A percentile compares a stretch with the other conserved stretches of the same genome.
These are phyloP conservation scores for Chiua sp. DNA, from an alignment of 1,284 basidiomycete genomes.

Conservation along the genomic window DNA sequence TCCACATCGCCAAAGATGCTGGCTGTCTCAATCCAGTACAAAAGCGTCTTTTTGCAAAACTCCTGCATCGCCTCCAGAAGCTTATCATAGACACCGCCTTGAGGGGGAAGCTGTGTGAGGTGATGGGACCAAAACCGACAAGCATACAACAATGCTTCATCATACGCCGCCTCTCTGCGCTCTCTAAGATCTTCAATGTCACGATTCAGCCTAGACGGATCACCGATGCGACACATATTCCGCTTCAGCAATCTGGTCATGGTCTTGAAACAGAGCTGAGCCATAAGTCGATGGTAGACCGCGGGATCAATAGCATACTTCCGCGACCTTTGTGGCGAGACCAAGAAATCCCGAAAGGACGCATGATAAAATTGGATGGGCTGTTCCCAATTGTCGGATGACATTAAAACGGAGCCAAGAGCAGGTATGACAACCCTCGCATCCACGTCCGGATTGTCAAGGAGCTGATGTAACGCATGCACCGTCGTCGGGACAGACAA, in stretches of 20 bases:
- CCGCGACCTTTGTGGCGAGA: constrained; percentile 11
- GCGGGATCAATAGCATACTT: constrained; percentile 13
- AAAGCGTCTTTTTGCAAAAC: constrained; percentile 7
- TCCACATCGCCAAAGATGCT: constrained; percentile 22
- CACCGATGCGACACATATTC: constrained; percentile 21
- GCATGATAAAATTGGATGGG: constrained; percentile 28
- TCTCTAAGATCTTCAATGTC: constrained; percentile 16
- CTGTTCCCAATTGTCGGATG: constrained; percentile 16
- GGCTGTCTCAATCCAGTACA: constrained; percentile 21
- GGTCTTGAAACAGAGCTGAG: constrained; percentile 18
- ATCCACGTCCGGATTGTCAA: constrained; percentile 18
- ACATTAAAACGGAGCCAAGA: constrained; percentile 14
- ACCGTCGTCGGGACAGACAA: constrained; percentile 15
- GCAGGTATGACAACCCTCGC: constrained; percentile 17
- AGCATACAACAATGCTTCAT: constrained; percentile 17
- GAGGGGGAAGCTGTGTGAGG: constrained; percentile 14
- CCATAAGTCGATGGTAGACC: constrained; percentile 20
- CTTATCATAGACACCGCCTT: constrained; percentile 6
- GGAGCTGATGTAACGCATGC: constrained; percentile 8
- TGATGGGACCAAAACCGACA: constrained; percentile 25
- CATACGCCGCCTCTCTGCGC: constrained; percentile 3
- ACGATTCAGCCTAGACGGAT: constrained; percentile 19
- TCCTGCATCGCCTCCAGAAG: constrained; percentile 14
- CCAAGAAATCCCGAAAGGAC: constrained; percentile 28
- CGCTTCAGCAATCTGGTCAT: constrained; percentile 20